These are phyloP conservation scores for Paraconiothyrium sp. DNA, from an alignment of 2,329 filamentous ascomycete species.

Conservation along the genomic window DNA sequence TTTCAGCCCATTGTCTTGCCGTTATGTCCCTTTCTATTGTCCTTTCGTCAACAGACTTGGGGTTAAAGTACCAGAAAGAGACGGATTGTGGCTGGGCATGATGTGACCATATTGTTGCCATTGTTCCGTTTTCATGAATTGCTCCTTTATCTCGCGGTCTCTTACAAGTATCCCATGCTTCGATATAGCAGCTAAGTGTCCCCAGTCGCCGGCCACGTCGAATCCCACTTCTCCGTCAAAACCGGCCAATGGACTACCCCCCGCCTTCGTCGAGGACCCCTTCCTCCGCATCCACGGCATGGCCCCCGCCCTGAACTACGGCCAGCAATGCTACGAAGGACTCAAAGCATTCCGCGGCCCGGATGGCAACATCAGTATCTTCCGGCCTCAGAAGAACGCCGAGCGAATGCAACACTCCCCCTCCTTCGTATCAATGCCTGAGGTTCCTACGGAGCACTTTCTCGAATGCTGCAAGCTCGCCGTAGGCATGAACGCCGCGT, in stretches of 20 bases:
- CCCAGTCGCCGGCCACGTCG: slow-evolving; percentile 90
- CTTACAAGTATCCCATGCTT: background rate
- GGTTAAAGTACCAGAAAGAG: background rate
- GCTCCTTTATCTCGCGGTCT: background rate
- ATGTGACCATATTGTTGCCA: background rate
- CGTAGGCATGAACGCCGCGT: slow-evolving; percentile 88
- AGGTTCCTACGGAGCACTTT: slow-evolving; percentile 80
- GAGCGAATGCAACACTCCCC: slow-evolving; percentile 85
- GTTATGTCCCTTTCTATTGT: background rate
- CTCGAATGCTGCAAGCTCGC: slow-evolving; percentile 79
- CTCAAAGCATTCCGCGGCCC: slow-evolving; percentile 92
- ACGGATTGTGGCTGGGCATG: background rate
- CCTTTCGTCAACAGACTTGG: background rate
- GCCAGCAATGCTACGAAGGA: slow-evolving; percentile 98
- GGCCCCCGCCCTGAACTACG: slow-evolving; percentile 92
- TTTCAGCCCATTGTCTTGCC: background rate
- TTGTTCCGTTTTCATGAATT: background rate
- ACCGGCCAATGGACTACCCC: slow-evolving; percentile 79
- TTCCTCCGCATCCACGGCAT: slow-evolving; percentile 92
- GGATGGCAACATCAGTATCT: slow-evolving; percentile 78
- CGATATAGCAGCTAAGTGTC: slow-evolving; percentile 10
- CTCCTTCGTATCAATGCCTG: slow-evolving; percentile 82
- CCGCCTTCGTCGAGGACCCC: slow-evolving; percentile 82
- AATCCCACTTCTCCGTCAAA: slow-evolving; percentile 80
- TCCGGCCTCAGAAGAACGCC: slow-evolving; percentile 88